Evolutionary conservation across 768 basidiomycete genomes (phyloP).

Genomic region (Boletus insuetus): DNA sequence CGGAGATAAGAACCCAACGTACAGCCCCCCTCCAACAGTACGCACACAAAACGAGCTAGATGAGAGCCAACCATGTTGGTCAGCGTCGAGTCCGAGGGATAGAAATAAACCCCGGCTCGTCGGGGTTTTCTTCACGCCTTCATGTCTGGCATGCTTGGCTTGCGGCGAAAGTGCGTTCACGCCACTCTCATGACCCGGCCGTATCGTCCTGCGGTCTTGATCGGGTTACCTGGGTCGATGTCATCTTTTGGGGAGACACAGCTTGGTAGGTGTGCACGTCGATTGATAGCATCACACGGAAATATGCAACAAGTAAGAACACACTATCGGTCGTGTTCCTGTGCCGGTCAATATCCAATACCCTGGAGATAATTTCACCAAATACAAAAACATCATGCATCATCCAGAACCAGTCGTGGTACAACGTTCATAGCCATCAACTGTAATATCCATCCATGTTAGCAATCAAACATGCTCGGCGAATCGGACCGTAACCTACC

Average conservation of each 20-base stretch:
- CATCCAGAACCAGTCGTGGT: slow-evolving; percentile 83
- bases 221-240: neutral
- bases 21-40: neutral
- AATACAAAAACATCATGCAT: slow-evolving; percentile 44
- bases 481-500: slow-evolving; percentile 39
- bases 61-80: neutral
- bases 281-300: slow-evolving; percentile 3
- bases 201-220: neutral
- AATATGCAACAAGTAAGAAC: neutral
- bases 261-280: neutral
- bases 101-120: neutral
- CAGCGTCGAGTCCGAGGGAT: neutral
- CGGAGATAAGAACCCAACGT: neutral
- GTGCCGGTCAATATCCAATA: neutral
- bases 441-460: slow-evolving; percentile 36
- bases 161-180: slow-evolving; percentile 6
- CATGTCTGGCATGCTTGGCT: neutral
- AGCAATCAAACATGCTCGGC: neutral
- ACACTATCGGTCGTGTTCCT: neutral
- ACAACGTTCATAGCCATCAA: slow-evolving; percentile 98
- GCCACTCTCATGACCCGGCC: slow-evolving; percentile 16
- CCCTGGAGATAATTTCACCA: neutral
- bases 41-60: too few species aligned
- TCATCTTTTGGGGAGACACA: slow-evolving; percentile 5
- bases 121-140: neutral